A percentile compares a stretch with the other conserved stretches of the same genome.
Evolutionary conservation across 1,284 basidiomycete genomes (phyloP).

Genomic region (Meripilus lineatus): DNA sequence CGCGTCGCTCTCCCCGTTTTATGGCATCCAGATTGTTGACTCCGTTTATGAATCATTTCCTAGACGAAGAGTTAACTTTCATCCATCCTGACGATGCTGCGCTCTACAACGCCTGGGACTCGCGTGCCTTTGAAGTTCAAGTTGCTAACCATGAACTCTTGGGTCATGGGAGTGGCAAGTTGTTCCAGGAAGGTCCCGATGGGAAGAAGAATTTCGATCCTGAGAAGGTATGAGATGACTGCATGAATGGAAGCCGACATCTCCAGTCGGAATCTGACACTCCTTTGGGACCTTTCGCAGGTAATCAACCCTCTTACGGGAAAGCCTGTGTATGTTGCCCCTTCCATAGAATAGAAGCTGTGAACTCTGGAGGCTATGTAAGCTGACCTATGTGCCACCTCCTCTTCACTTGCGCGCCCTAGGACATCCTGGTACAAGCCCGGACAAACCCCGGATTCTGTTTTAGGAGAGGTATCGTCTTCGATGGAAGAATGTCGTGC

Average conservation of each 20-base stretch:
- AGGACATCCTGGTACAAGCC: slow-evolving; percentile 81
- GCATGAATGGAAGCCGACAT: too few species aligned
- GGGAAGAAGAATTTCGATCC: slow-evolving; percentile 79
- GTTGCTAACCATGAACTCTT: slow-evolving; percentile 84
- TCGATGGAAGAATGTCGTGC: slow-evolving; percentile 88
- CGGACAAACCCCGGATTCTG: slow-evolving; percentile 74
- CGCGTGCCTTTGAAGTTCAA: slow-evolving; percentile 74
- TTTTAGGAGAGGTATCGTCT: slow-evolving; percentile 79
- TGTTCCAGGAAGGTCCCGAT: slow-evolving; percentile 70
- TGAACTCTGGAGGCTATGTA: too few species aligned
- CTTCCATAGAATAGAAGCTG: too few species aligned
- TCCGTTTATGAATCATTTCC: background rate
- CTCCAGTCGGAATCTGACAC: background rate
- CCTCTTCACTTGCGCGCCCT: background rate
- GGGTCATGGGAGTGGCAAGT: slow-evolving; percentile 76
- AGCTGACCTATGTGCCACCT: too few species aligned
- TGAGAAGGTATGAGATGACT: slow-evolving; percentile 55
- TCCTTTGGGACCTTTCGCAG: slow-evolving; percentile 29
- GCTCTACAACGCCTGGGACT: slow-evolving; percentile 74
- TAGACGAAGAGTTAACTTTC: slow-evolving; percentile 76
- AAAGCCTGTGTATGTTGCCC: slow-evolving; percentile 64
- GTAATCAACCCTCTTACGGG: slow-evolving; percentile 82
- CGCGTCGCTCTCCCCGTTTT: slow-evolving; percentile 19
- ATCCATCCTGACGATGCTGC: slow-evolving; percentile 68
- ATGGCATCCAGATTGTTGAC: background rate